A percentile compares a stretch with the other conserved stretches of the same genome.
phyloP scores from a whole-genome alignment of 2,329 filamentous ascomycete species.

The Neurospora crassa region DNA sequence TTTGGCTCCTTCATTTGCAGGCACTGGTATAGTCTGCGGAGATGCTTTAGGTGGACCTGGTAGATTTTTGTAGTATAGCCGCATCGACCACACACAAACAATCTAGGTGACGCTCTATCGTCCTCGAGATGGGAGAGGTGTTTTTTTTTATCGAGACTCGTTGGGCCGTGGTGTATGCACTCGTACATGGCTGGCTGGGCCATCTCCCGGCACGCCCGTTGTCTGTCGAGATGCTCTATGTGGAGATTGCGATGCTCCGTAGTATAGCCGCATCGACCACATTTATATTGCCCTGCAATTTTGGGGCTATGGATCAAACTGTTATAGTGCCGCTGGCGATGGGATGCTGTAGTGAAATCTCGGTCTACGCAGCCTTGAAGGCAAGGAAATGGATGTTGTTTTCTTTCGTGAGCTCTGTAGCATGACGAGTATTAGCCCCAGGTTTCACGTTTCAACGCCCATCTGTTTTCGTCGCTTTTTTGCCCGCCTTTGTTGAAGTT shows the following conservation, averaged over 20 bases:
- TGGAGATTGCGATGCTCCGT: rapidly evolving
- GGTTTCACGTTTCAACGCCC: neutral
- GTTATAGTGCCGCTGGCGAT: neutral
- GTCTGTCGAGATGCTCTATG: rapidly evolving
- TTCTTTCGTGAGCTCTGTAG: neutral
- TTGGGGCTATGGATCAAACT: too few relatives aligned
- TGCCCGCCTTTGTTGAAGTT: neutral
- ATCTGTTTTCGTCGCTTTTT: neutral
- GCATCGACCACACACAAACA: too few relatives aligned
- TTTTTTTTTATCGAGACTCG: neutral
- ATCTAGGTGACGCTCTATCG: too few relatives aligned
- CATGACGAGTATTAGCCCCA: neutral
- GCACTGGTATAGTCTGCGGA: too few relatives aligned
- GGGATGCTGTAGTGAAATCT: neutral
- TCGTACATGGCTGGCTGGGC: neutral
- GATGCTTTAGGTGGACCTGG: too few relatives aligned
- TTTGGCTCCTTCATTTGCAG: too few relatives aligned
- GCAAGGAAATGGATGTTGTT: neutral
- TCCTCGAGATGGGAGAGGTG: too few relatives aligned
- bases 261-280: neutral
- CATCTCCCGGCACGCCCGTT: neutral
- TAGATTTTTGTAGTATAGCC: too few relatives aligned
- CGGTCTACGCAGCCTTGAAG: neutral
- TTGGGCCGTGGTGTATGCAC: neutral
- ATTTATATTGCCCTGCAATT: neutral